Base-by-base conservation (phyloP, 768 basidiomycete genomes). In the Lactifluus piperatus region DNA sequence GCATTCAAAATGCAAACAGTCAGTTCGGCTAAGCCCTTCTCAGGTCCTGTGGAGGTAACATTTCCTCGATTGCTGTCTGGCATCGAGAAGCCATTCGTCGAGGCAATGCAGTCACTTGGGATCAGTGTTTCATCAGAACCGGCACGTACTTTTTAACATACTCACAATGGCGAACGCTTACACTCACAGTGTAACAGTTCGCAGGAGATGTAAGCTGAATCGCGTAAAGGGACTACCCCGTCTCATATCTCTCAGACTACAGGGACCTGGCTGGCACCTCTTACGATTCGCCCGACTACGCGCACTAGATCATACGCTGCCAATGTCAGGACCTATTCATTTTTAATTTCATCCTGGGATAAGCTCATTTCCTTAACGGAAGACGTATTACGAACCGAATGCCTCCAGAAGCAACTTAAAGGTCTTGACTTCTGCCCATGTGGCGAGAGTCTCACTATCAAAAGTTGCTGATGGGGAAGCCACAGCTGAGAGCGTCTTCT, bases 381-480 rank as follows among this genome's bases (percentile, higher is more conserved):
- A 62, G 62, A 51, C 46, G 54, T 67, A 68, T 47, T 67, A 69
- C 27, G 36, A 56, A 34, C 68, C 68, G 8, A 63, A 66, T 44
- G 47, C 60, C 13, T 54, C 57, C 6, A 60, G 66, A 24, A 41
- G 22, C 24, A 69, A 69, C 49, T 47, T 69, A 8, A 27, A 22
- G 13, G 68, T 69, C 44, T 51, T 69, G 26, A 56, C 62, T 11
- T 60, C 49, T 7, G 62, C 62, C 37, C 58, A 61, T 24, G 62
- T 62, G 10, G 29, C 54, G 47, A 62, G 37, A 39, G 32, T 59
- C 20, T 43, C 51, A 18, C 24, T 62, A n/a, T 43, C 45, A n/a
- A 50, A 58, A 49, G 24, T 7, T 27, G 22, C n/a, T 5, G 26
- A 16, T 3, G 50, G 43, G 29, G 47, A 26, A n/a, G 49, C 47